phyloP scores from a whole-genome alignment of 1,284 basidiomycete genomes.

The Moesziomyces aphidis region DNA sequence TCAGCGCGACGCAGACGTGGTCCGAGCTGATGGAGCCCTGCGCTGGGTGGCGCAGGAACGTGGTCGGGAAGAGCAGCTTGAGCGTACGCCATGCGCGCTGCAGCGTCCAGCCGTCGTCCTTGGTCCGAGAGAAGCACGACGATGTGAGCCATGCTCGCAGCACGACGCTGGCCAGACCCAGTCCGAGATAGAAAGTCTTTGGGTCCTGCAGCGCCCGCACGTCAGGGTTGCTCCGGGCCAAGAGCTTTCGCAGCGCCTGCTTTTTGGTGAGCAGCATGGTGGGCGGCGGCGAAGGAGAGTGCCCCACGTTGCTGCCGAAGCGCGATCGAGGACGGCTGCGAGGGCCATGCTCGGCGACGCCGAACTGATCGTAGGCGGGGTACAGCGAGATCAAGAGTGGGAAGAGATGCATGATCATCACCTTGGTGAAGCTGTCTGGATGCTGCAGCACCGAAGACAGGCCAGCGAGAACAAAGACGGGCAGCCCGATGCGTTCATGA shows the following conservation, averaged over 20 bases:
- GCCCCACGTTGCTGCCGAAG: not conserved
- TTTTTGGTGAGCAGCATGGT: not conserved
- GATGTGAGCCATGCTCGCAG: conserved; percentile 26
- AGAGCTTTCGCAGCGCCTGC: conserved; percentile 11
- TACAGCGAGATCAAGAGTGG: conserved; percentile 73
- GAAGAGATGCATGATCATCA: conserved; percentile 76
- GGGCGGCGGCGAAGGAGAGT: not conserved
- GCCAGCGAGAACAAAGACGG: conserved; percentile 71
- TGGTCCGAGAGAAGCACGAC: conserved; percentile 10
- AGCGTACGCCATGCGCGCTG: conserved; percentile 14
- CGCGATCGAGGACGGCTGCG: not conserved
- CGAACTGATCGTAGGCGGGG: conserved; percentile 9
- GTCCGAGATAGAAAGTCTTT: conserved; percentile 25
- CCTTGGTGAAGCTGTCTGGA: conserved; percentile 73
- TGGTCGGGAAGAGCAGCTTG: conserved; percentile 25
- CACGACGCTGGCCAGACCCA: conserved; percentile 20
- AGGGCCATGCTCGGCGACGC: not conserved
- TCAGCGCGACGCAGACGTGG: conserved; percentile 37
- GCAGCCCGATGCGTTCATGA: conserved; percentile 36
- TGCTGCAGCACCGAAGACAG: conserved; percentile 72
- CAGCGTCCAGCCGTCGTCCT: not conserved
- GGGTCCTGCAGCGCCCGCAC: conserved; percentile 14
- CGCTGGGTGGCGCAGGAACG: conserved; percentile 44
- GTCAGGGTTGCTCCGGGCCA: conserved; percentile 9
- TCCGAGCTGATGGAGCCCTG: conserved; percentile 51